Conservation (phyloP, 1,139 yeast genomes). For the Debaryomyces nepalensis region DNA sequence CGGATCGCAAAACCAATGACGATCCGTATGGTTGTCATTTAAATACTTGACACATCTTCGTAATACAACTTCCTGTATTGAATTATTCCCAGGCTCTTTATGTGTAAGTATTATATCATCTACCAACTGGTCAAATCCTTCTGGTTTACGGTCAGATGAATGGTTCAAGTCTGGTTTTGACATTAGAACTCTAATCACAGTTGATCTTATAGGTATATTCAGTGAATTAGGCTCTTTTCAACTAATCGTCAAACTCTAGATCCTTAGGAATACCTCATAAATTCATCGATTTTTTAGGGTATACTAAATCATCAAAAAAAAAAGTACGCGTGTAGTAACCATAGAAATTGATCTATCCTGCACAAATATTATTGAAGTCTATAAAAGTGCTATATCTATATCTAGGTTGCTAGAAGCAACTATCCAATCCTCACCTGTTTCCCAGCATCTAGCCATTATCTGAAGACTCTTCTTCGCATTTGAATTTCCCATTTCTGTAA, state of each 20-base stretch:
- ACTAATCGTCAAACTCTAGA: background rate
- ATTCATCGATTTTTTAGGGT: background rate
- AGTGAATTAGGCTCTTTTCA: slow-evolving; percentile 1
- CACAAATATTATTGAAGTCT: slow-evolving; percentile 12
- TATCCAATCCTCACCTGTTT: slow-evolving; percentile 60
- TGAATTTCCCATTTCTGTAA: slow-evolving; percentile 51
- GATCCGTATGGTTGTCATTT: slow-evolving; percentile 22
- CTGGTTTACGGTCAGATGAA: slow-evolving; percentile 22
- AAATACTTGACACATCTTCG: slow-evolving; percentile 32
- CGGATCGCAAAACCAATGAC: slow-evolving; percentile 63
- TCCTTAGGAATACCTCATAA: background rate
- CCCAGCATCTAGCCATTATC: slow-evolving; percentile 62
- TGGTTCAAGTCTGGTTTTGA: slow-evolving; percentile 5
- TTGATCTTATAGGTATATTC: background rate
- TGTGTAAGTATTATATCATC: slow-evolving; percentile 28
- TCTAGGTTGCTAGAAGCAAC: slow-evolving; percentile 49
- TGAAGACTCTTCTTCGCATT: slow-evolving; percentile 53
- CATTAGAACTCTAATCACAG: slow-evolving; percentile 6
- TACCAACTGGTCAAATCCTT: slow-evolving; percentile 31
- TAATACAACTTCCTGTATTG: slow-evolving; percentile 32
- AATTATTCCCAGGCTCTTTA: slow-evolving; percentile 29
- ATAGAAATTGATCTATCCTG: slow-evolving; percentile 4
- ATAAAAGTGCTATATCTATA: slow-evolving; percentile 54
- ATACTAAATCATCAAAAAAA: slow-evolving; percentile 5
- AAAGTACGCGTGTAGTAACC: slow-evolving; percentile 11